Base-by-base conservation (phyloP, 192 early-diverging fungal species). In the Podochytrium sp. region DNA sequence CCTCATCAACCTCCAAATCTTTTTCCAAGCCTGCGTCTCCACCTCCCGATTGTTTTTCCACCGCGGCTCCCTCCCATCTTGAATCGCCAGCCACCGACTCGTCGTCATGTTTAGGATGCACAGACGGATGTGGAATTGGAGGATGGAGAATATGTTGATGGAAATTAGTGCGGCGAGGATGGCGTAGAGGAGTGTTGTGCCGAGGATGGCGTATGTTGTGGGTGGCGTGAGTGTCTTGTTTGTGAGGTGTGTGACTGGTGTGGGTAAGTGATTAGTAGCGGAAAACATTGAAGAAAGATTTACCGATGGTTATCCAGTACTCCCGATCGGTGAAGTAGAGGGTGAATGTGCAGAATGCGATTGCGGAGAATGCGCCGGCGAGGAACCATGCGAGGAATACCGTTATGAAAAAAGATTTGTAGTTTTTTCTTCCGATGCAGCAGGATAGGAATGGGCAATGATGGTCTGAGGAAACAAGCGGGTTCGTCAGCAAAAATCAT, bases 371-470 rank as follows among this genome's bases (percentile, higher is more conserved):
- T n/a, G 18, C 42, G 5, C 32, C 37, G 2, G 60, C 43, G 18
- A 75, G 16, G 6, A 83, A 25, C 1, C 18, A 35, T 29, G 58
- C 79, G 20, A 79, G 43, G 7, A 74, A 2, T 0, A 83, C 25
- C 0, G 75, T 73, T 12, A 29, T 49, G 58, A 83, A 72, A 58
- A 85, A 85, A 4, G 73, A 4, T 12, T 52, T 27, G 62, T 86
- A 86, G 61, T 86, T 86, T 14, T 18, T 12, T 35, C 49, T 53
- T 20, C 85, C 85, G 35, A 86, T 83, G 72, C 82, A 84, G 4
- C 80, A 80, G 32, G 66, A 76, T 27, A 86, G 68, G 43, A 73
- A 86, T 10, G 68, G 70, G 76, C 85, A 86, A 61, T 86, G 85
- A 49, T 86, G 85, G 52, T 86, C 84, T 55, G 10, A 0, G 30